Conservation (phyloP, 306 rosid genomes). For the Corylus americana region DNA sequence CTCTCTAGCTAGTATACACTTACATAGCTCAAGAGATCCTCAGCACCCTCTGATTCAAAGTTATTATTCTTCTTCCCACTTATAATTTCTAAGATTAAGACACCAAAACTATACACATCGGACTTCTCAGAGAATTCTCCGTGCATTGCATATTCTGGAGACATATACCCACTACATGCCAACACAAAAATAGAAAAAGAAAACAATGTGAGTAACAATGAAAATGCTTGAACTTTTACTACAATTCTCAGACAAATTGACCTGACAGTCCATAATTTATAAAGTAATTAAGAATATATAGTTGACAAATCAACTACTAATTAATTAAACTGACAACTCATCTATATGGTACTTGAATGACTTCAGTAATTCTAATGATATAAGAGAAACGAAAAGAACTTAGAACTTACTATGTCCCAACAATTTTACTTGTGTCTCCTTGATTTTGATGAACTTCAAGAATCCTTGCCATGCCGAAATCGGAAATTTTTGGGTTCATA, state of each 20-base stretch:
- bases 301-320: too few species aligned
- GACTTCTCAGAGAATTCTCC: conserved; percentile 31
- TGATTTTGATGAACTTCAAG: conserved; percentile 25
- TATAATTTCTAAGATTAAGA: conserved; percentile 29
- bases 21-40: conserved; percentile 26
- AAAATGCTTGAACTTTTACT: too few species aligned
- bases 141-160: conserved; percentile 29
- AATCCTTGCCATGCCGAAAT: conserved; percentile 29
- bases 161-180: conserved; percentile 27
- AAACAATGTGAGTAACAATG: neutral
- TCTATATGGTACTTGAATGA: too few species aligned
- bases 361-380: neutral
- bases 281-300: too few species aligned
- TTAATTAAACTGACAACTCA: too few species aligned
- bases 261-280: too few species aligned
- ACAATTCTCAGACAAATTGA: too few species aligned
- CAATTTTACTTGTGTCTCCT: conserved; percentile 2
- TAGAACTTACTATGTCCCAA: conserved; percentile 19
- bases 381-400: neutral
- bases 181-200: neutral
- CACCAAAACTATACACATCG: conserved; percentile 29
- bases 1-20: neutral
- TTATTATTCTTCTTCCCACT: conserved; percentile 24
- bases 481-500: conserved; percentile 36
- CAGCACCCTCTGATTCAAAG: conserved; percentile 17